Conservation (phyloP, 2,329 filamentous ascomycete genomes). For the Cercospora berteroae region DNA sequence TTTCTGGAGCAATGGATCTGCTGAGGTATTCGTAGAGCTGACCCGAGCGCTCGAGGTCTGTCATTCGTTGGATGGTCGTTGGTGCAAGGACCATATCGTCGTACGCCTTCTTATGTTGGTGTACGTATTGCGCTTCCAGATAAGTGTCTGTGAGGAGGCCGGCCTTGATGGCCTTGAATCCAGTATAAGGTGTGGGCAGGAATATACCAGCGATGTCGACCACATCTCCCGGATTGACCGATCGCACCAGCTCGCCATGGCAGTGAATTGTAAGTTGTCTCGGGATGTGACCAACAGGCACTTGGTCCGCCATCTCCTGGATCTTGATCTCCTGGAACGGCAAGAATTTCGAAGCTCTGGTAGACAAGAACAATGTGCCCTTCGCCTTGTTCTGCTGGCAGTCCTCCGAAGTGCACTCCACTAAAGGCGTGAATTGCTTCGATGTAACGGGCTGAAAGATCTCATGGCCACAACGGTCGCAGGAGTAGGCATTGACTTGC, state of each 20-base stretch:
- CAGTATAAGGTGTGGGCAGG: slow-evolving; percentile 95
- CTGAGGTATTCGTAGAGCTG: slow-evolving; percentile 95
- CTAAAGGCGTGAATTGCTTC: slow-evolving; percentile 85
- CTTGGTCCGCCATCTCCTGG: slow-evolving; percentile 98
- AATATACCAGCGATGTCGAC: slow-evolving; percentile 95
- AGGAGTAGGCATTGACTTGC: slow-evolving; percentile 97
- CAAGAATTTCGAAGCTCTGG: slow-evolving; percentile 93
- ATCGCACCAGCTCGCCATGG: slow-evolving; percentile 79
- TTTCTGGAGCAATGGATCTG: slow-evolving; percentile 94
- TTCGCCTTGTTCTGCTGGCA: slow-evolving; percentile 89
- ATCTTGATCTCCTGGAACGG: slow-evolving; percentile 99
- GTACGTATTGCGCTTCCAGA: slow-evolving; percentile 87
- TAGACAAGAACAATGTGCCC: slow-evolving; percentile 89
- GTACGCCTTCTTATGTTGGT: slow-evolving; percentile 97
- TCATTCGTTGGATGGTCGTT: slow-evolving; percentile 76
- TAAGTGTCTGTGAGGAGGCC: slow-evolving; percentile 97
- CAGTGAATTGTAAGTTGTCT: slow-evolving; percentile 86
- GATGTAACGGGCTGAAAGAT: slow-evolving; percentile 94
- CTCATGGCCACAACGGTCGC: slow-evolving; percentile 92
- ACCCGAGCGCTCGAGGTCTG: slow-evolving; percentile 77
- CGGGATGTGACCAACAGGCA: slow-evolving; percentile 95
- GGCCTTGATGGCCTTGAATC: slow-evolving; percentile 94
- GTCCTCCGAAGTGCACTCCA: slow-evolving; percentile 83
- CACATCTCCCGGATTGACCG: slow-evolving; percentile 89
- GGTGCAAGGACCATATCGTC: slow-evolving; percentile 85